phyloP scores from a whole-genome alignment of 2,329 filamentous ascomycete species.

The Periglandula ipomoeae region DNA sequence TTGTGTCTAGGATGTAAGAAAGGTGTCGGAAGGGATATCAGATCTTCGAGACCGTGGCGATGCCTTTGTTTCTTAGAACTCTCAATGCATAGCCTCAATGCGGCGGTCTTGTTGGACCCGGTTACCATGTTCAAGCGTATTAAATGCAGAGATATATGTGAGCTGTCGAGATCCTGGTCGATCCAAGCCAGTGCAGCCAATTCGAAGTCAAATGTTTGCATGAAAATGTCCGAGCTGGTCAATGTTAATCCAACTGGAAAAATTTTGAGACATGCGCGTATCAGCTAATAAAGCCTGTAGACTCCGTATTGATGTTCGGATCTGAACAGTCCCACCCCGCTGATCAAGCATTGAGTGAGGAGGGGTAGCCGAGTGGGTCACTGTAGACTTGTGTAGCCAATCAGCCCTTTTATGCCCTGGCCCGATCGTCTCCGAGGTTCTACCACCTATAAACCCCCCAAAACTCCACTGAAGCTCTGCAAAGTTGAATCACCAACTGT shows the following conservation, averaged over 20 bases:
- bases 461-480: conserved; percentile 10
- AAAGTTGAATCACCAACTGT: conserved; percentile 3
- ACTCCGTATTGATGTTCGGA: too few relatives aligned
- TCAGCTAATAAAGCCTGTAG: too few relatives aligned
- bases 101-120: not conserved
- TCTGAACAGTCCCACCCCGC: too few relatives aligned
- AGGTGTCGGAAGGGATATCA: not conserved
- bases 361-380: not conserved
- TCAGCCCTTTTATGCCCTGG: not conserved
- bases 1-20: not conserved
- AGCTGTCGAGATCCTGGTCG: too few relatives aligned
- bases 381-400: not conserved
- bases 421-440: conserved; percentile 8
- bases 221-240: too few relatives aligned
- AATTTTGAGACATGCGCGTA: too few relatives aligned
- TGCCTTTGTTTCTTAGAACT: not conserved
- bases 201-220: too few relatives aligned
- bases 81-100: not conserved
- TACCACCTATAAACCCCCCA: conserved; percentile 8
- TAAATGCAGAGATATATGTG: too few relatives aligned
- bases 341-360: too few relatives aligned
- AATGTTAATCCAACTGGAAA: too few relatives aligned
- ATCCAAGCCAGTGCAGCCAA: too few relatives aligned
- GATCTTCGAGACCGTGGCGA: not conserved
- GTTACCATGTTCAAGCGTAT: too few relatives aligned